Percentiles rank a stretch among this genome's conserved stretches.
Evolutionary conservation across 78 protist genomes (phyloP).

Genomic region (Planoprotostelium fungivorum): DNA sequence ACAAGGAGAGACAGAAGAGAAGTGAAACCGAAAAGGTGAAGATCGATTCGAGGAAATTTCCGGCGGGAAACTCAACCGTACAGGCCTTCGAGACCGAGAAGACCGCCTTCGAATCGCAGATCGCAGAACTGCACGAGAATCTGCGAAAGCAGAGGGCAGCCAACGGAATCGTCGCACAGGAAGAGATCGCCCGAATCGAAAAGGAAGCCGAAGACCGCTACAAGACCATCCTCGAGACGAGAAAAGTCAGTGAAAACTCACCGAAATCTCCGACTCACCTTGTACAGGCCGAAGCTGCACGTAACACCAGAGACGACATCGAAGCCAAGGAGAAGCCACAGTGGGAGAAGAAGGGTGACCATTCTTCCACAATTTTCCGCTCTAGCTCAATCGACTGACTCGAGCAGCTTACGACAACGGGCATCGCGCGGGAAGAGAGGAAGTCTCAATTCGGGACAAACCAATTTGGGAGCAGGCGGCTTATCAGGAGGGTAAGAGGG

Average conservation of each 20-base stretch:
- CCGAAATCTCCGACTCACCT: not conserved
- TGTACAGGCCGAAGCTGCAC: not conserved
- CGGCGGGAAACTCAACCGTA: not conserved
- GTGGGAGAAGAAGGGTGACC: not conserved
- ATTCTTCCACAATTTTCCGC: not conserved
- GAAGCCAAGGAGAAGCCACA: constrained; percentile 1
- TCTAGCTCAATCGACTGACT: not conserved
- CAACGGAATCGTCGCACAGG: not conserved
- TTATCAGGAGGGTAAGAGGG: not conserved
- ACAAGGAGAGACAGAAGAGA: not conserved
- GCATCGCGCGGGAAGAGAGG: not conserved
- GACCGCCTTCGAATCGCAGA: not conserved
- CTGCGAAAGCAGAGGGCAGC: not conserved
- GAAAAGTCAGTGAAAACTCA: not conserved
- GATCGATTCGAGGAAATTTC: not conserved
- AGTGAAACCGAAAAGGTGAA: not conserved
- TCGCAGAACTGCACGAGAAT: not conserved
- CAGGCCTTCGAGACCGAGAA: not conserved
- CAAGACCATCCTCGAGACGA: not conserved
- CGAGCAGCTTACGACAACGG: not conserved
- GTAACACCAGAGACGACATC: not conserved
- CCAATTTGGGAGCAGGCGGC: not conserved
- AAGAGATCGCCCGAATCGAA: not conserved
- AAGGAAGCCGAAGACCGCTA: not conserved
- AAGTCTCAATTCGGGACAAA: not conserved